Percentiles rank a stretch among this genome's conserved stretches.
These are phyloP conservation scores for Elaeagnus macrophylla DNA, from an alignment of 306 rosid genomes.

Conservation along the genomic window DNA sequence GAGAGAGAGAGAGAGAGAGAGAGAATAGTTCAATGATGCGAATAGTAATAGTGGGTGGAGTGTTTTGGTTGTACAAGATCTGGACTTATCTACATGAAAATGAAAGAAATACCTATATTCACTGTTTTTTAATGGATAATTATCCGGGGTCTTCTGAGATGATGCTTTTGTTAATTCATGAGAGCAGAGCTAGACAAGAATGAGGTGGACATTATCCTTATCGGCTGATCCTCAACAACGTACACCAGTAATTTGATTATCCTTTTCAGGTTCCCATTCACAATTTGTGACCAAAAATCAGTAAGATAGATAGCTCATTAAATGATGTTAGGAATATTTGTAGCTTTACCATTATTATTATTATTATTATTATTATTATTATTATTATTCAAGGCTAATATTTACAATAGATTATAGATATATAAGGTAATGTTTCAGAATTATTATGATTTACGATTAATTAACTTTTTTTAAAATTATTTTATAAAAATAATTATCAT, in stretches of 20 bases:
- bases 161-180: constrained; percentile 3
- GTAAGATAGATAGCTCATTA: too few species aligned
- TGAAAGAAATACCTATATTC: constrained; percentile 5
- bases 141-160: constrained; percentile 3
- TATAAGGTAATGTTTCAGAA: too few species aligned
- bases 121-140: neutral
- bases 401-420: too few species aligned
- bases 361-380: too few species aligned
- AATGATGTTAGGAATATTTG: too few species aligned
- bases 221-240: constrained; percentile 2
- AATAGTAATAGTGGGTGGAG: constrained; percentile 14
- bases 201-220: constrained; percentile 20
- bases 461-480: too few species aligned
- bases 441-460: too few species aligned
- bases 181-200: constrained; percentile 3
- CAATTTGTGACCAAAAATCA: neutral
- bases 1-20: neutral
- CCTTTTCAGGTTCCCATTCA: neutral
- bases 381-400: too few species aligned
- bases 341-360: too few species aligned
- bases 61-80: constrained; percentile 26
- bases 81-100: constrained; percentile 23
- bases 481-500: too few species aligned
- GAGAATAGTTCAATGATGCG: constrained; percentile 11
- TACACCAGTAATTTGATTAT: neutral